These are phyloP conservation scores for Phalaenopsis aphrodite DNA, from an alignment of 106 monocot genomes.

Conservation along the genomic window DNA sequence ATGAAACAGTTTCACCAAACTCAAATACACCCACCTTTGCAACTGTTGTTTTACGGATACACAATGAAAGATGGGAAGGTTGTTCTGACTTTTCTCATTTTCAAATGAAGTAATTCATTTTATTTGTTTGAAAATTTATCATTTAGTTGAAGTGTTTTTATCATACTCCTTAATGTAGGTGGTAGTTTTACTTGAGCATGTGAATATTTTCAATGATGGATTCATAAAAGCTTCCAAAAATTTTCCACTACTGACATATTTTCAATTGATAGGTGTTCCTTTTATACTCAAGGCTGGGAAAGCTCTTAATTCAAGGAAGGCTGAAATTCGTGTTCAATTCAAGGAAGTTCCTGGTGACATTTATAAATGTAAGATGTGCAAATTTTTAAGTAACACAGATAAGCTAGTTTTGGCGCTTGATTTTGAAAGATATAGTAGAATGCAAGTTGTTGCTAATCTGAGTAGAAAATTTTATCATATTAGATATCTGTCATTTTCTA, in stretches of 20 bases:
- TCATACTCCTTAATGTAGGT: neutral
- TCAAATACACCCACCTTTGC: slow-evolving; percentile 98
- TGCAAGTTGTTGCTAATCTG: neutral
- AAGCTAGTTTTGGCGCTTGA: neutral
- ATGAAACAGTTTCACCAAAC: slow-evolving; percentile 73
- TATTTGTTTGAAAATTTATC: neutral
- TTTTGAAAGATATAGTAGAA: neutral
- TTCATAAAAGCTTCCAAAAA: neutral
- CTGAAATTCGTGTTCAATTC: slow-evolving; percentile 94
- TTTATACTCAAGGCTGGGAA: slow-evolving; percentile 98
- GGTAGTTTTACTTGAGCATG: neutral
- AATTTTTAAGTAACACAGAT: slow-evolving; percentile 4
- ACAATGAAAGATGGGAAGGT: slow-evolving; percentile 99
- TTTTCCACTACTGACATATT: neutral
- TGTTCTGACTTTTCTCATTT: slow-evolving; percentile 3
- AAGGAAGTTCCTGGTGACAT: slow-evolving; percentile 99
- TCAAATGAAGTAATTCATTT: slow-evolving; percentile 1
- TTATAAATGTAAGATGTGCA: slow-evolving; percentile 56
- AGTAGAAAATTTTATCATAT: neutral
- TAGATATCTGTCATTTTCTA: neutral
- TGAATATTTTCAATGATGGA: neutral
- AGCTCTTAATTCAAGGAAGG: slow-evolving; percentile 90
- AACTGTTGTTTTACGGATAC: slow-evolving; percentile 65
- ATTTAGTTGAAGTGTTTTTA: neutral
- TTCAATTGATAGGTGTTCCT: slow-evolving; percentile 67